phyloP scores from a whole-genome alignment of 1,284 basidiomycete genomes.

The Rhodotorula sp. region DNA sequence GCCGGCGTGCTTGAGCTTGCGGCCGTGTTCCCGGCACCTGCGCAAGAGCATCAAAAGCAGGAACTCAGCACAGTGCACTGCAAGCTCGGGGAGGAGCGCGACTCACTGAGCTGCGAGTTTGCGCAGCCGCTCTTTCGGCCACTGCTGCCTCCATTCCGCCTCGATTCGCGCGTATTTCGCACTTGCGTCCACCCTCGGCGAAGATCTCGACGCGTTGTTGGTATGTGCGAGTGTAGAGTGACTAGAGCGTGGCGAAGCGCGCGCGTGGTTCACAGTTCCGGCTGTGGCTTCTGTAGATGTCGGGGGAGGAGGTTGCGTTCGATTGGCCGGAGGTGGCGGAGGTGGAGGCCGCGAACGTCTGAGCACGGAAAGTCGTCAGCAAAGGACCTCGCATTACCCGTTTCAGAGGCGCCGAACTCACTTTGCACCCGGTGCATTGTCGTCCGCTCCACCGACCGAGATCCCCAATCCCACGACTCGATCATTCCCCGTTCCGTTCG shows the following conservation, averaged over 20 bases:
- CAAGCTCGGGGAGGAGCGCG: too few relatives aligned
- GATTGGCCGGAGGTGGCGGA: background rate
- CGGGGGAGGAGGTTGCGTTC: background rate
- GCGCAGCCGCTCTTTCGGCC: constrained; percentile 34
- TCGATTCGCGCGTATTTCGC: background rate
- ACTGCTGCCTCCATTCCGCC: constrained; percentile 32
- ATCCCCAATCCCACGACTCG: constrained; percentile 1
- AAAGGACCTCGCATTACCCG: background rate
- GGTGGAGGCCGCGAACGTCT: constrained; percentile 4
- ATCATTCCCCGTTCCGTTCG: too few relatives aligned
- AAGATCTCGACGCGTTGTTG: background rate
- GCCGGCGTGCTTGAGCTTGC: constrained; percentile 48
- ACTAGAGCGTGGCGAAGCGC: background rate
- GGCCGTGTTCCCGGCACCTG: constrained; percentile 43
- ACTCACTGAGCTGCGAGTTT: constrained; percentile 30
- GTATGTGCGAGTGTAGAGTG: background rate
- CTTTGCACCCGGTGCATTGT: background rate
- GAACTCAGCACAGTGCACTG: background rate
- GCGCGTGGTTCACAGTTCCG: background rate
- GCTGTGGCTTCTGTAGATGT: background rate
- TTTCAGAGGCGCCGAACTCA: background rate
- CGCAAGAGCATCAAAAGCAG: too few relatives aligned
- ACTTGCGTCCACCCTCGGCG: background rate
- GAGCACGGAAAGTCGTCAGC: background rate
- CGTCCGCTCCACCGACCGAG: background rate